Conservation (phyloP, 2,329 filamentous ascomycete genomes). For the Bipolaris sorokiniana region DNA sequence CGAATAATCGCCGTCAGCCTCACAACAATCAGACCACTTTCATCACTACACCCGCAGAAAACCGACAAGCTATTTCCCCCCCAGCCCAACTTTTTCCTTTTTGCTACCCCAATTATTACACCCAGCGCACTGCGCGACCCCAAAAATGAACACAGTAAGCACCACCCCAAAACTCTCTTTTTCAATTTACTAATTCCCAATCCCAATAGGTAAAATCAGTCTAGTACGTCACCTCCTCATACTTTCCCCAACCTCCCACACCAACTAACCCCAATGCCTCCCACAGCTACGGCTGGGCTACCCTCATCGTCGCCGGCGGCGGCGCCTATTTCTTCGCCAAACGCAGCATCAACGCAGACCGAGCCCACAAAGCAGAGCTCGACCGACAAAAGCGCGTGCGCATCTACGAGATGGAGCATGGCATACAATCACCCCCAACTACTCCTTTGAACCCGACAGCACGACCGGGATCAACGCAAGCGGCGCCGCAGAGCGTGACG, state of each 20-base stretch:
- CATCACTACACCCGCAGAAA: constrained; percentile 29
- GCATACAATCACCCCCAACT: constrained; percentile 12
- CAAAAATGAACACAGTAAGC: constrained; percentile 61
- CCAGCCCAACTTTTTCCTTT: constrained; percentile 7
- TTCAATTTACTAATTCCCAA: neutral
- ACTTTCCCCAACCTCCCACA: neutral
- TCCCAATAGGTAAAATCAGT: constrained; percentile 61
- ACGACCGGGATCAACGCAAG: constrained; percentile 12
- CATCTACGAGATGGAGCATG: constrained; percentile 42
- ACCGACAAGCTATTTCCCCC: constrained; percentile 15
- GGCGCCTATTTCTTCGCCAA: constrained; percentile 97
- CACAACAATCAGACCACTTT: constrained; percentile 42
- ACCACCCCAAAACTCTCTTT: neutral
- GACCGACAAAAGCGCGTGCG: constrained; percentile 42
- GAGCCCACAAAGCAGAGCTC: constrained; percentile 70
- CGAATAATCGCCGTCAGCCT: constrained; percentile 19
- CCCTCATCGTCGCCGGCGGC: constrained; percentile 81
- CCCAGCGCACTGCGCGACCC: neutral
- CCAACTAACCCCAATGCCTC: constrained; percentile 16
- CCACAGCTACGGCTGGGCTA: constrained; percentile 85
- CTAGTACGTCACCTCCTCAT: constrained; percentile 56
- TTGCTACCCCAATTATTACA: neutral
- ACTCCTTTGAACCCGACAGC: constrained; percentile 20
- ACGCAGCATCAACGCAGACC: constrained; percentile 89
- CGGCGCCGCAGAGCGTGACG: constrained; percentile 16